phyloP scores from a whole-genome alignment of 345 rosid species.

The Camelina neglecta region DNA sequence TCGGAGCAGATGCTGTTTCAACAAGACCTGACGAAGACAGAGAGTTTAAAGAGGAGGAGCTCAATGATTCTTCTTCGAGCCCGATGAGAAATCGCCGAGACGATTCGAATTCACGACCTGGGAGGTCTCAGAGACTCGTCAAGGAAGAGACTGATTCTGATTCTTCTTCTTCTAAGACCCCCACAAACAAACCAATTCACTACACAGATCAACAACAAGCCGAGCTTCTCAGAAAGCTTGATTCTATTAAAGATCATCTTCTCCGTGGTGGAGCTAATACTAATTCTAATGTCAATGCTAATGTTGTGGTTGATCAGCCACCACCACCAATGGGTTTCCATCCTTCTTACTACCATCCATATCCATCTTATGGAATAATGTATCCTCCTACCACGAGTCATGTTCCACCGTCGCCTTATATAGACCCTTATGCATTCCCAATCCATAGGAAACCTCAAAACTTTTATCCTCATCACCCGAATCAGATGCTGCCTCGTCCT shows the following conservation, averaged over 20 bases:
- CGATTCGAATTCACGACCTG: slow-evolving; percentile 21
- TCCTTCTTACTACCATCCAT: slow-evolving; percentile 53
- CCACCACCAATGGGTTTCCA: slow-evolving; percentile 31
- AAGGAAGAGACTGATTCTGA: slow-evolving; percentile 20
- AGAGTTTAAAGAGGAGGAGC: slow-evolving; percentile 5
- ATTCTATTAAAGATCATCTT: slow-evolving; percentile 37
- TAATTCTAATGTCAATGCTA: slow-evolving; percentile 1
- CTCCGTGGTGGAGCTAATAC: slow-evolving; percentile 26
- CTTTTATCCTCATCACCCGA: slow-evolving; percentile 30
- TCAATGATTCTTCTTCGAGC: not conserved
- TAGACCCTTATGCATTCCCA: slow-evolving; percentile 32
- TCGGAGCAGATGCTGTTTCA: slow-evolving; percentile 16
- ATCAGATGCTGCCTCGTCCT: slow-evolving; percentile 35
- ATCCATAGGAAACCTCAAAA: slow-evolving; percentile 28
- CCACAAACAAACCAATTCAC: slow-evolving; percentile 1
- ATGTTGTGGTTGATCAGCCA: slow-evolving; percentile 16
- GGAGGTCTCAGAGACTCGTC: slow-evolving; percentile 2
- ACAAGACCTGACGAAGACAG: slow-evolving; percentile 28
- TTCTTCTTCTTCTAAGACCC: slow-evolving; percentile 9
- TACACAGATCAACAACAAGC: slow-evolving; percentile 44
- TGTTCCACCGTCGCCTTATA: slow-evolving; percentile 44
- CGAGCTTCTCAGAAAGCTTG: slow-evolving; percentile 41
- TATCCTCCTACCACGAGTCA: slow-evolving; percentile 54
- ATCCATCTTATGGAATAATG: slow-evolving; percentile 48
- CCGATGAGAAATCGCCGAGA: slow-evolving; percentile 8